These are phyloP conservation scores for Poa pratensis DNA, from an alignment of 176 grass and related monocot species.

Conservation along the genomic window DNA sequence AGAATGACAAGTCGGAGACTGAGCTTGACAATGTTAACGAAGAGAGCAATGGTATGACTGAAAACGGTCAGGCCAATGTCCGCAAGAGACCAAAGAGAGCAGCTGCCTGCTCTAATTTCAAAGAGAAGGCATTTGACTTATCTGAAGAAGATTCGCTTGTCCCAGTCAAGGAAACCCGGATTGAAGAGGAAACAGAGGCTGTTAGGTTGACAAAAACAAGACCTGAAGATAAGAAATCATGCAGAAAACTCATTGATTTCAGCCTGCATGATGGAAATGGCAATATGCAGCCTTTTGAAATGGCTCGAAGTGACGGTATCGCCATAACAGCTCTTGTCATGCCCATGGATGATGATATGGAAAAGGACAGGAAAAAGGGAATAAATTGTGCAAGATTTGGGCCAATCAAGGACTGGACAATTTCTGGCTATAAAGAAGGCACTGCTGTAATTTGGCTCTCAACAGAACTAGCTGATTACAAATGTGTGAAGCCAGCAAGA, in stretches of 20 bases:
- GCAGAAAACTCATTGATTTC: constrained; percentile 81
- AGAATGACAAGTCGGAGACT: constrained; percentile 24
- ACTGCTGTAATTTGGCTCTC: constrained; percentile 71
- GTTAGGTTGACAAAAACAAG: constrained; percentile 73
- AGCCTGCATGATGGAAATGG: constrained; percentile 72
- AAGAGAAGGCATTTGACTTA: constrained; percentile 65
- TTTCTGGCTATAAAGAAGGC: constrained; percentile 95
- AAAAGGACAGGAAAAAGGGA: constrained; percentile 72
- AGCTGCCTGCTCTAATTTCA: constrained; percentile 65
- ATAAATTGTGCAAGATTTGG: constrained; percentile 87
- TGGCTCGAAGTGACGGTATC: constrained; percentile 77
- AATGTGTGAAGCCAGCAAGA: constrained; percentile 83
- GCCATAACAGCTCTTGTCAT: constrained; percentile 80
- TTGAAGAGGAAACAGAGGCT: constrained; percentile 75
- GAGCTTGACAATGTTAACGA: constrained; percentile 20
- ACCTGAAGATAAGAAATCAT: constrained; percentile 60
- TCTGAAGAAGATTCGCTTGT: constrained; percentile 66
- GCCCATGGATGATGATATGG: constrained; percentile 81
- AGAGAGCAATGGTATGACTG: background rate
- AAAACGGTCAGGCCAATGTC: constrained; percentile 38
- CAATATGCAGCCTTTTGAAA: constrained; percentile 83
- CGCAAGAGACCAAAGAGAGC: constrained; percentile 67
- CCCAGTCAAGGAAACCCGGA: constrained; percentile 51
- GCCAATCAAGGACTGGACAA: constrained; percentile 72
- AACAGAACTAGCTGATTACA: constrained; percentile 88